Conservation (phyloP, 306 rosid genomes). For the Lupinus albus region DNA sequence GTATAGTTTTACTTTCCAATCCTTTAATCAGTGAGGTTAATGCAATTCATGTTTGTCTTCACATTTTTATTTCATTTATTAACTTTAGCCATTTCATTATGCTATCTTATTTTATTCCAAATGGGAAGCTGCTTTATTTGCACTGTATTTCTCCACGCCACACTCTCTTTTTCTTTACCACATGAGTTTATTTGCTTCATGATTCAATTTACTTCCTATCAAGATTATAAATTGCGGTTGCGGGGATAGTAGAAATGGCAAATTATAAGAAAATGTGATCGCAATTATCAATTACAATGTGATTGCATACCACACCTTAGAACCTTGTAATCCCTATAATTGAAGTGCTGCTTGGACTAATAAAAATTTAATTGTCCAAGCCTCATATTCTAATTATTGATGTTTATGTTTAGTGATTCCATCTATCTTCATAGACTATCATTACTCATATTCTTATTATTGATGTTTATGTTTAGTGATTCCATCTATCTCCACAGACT, state of each 20-base stretch:
- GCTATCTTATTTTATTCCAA: constrained; percentile 35
- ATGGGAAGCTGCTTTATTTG: constrained; percentile 27
- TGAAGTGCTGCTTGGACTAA: constrained; percentile 32
- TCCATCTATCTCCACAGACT: constrained; percentile 29
- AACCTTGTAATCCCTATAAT: neutral
- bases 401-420: constrained; percentile 13
- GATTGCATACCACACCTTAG: no score
- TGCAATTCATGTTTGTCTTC: constrained; percentile 70
- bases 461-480: constrained; percentile 6
- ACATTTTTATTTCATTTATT: constrained; percentile 46
- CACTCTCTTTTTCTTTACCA: constrained; percentile 9
- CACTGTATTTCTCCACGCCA: constrained; percentile 32
- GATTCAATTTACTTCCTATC: constrained; percentile 28
- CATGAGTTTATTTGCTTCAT: constrained; percentile 11
- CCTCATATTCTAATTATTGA: constrained; percentile 6
- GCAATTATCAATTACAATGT: no score
- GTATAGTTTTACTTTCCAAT: constrained; percentile 59
- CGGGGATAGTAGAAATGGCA: no score
- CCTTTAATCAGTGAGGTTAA: constrained; percentile 64
- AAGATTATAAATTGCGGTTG: no score
- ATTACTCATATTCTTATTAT: no score
- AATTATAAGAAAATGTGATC: no score
- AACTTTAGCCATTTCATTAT: constrained; percentile 39
- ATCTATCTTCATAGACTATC: constrained; percentile 21
- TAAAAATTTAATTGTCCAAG: constrained; percentile 8